Evolutionary conservation across 129 eudicot genomes (phyloP).

Genomic region (Gnaphalium uliginosum): DNA sequence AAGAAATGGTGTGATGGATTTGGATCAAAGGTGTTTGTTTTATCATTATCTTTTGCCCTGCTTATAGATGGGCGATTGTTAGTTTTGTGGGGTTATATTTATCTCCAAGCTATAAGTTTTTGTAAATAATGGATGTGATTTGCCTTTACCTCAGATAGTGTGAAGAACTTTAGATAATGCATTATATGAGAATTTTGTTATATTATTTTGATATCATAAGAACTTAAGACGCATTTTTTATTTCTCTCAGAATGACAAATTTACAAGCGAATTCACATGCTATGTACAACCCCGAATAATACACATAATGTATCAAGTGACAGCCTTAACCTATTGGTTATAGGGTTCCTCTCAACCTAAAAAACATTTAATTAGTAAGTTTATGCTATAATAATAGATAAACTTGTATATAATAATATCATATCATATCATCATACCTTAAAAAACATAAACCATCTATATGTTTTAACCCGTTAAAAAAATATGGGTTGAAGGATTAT

Average conservation of each 20-base stretch:
- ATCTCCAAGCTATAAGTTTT: neutral
- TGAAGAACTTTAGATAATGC: neutral
- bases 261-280: too few relatives aligned
- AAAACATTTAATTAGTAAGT: too few relatives aligned
- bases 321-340: too few relatives aligned
- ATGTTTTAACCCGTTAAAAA: too few relatives aligned
- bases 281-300: too few relatives aligned
- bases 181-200: neutral
- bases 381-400: neutral
- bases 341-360: too few relatives aligned
- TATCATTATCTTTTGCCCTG: conserved; percentile 8
- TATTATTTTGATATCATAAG: neutral
- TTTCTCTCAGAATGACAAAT: too few relatives aligned
- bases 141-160: neutral
- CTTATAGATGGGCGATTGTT: conserved; percentile 17
- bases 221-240: too few relatives aligned
- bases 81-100: neutral
- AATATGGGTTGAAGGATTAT: too few relatives aligned
- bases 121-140: conserved; percentile 2
- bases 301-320: too few relatives aligned
- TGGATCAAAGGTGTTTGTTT: conserved; percentile 10
- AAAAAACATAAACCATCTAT: too few relatives aligned
- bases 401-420: neutral
- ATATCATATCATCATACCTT: too few relatives aligned
- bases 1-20: conserved; percentile 44